These are phyloP conservation scores for Monascus purpureus DNA, from an alignment of 495 filamentous ascomycete genomes.

Conservation along the genomic window DNA sequence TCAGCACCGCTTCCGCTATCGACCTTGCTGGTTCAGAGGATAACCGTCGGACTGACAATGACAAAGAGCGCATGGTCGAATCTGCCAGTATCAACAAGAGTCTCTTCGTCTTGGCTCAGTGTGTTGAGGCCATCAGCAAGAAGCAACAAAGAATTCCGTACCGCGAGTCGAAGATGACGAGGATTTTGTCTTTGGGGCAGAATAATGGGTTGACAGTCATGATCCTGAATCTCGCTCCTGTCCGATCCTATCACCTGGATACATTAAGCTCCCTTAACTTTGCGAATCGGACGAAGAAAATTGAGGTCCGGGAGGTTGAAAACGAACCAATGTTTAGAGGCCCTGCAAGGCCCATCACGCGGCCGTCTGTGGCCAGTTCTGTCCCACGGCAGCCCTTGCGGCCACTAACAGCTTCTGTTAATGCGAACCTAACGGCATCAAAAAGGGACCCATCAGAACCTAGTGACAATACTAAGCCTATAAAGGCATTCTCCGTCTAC, in stretches of 20 bases:
- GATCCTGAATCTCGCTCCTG: slow-evolving; percentile 86
- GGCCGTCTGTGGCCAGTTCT: slow-evolving; percentile 29
- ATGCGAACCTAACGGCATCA: slow-evolving; percentile 40
- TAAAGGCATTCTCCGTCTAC: slow-evolving; percentile 72
- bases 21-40: slow-evolving; percentile 95
- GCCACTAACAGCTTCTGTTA: slow-evolving; percentile 46
- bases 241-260: slow-evolving; percentile 81
- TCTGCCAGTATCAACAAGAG: slow-evolving; percentile 99
- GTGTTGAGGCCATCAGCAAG: slow-evolving; percentile 83
- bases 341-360: slow-evolving; percentile 35
- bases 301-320: slow-evolving; percentile 87
- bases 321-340: slow-evolving; percentile 80
- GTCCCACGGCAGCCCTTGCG: slow-evolving; percentile 62
- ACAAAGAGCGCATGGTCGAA: slow-evolving; percentile 82
- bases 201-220: slow-evolving; percentile 93
- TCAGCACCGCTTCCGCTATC: slow-evolving; percentile 84
- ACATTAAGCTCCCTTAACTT: slow-evolving; percentile 90
- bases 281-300: slow-evolving; percentile 90
- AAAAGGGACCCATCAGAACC: slow-evolving; percentile 35
- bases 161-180: slow-evolving; percentile 92
- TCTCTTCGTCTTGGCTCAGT: slow-evolving; percentile 87
- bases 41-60: slow-evolving; percentile 88
- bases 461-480: slow-evolving; percentile 51
- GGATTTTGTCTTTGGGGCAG: slow-evolving; percentile 83
- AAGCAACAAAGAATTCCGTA: slow-evolving; percentile 78